Conservation (phyloP, 805 yeast species). For the Trichomonascus vanleenenianus region DNA sequence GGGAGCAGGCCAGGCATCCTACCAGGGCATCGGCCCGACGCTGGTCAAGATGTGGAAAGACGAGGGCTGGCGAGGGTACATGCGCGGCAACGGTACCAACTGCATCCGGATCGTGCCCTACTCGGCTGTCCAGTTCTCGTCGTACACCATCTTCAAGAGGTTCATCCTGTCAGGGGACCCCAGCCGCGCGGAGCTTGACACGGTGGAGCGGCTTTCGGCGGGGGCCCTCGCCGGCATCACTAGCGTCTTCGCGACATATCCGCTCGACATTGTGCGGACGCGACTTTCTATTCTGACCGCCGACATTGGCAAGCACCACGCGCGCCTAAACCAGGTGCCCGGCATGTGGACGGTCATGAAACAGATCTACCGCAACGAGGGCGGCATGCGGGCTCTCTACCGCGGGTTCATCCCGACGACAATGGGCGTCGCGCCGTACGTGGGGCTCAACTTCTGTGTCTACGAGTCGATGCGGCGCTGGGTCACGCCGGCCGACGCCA, state of each 20-base stretch:
- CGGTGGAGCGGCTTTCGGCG: slow-evolving; percentile 54
- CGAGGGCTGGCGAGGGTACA: slow-evolving; percentile 87
- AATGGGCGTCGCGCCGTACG: slow-evolving; percentile 93
- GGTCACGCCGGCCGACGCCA: slow-evolving; percentile 30
- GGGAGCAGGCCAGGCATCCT: slow-evolving; percentile 41
- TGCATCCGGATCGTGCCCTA: slow-evolving; percentile 89
- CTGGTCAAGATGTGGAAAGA: slow-evolving; percentile 72
- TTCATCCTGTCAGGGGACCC: slow-evolving; percentile 27
- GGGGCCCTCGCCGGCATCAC: slow-evolving; percentile 79
- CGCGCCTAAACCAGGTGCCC: slow-evolving; percentile 44
- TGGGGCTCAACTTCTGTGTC: slow-evolving; percentile 83
- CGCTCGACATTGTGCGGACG: slow-evolving; percentile 85
- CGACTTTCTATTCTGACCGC: slow-evolving; percentile 88
- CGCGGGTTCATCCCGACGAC: slow-evolving; percentile 88
- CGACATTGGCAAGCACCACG: slow-evolving; percentile 26
- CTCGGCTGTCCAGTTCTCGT: slow-evolving; percentile 88
- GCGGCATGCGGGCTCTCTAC: slow-evolving; percentile 71
- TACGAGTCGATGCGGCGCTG: slow-evolving; percentile 73
- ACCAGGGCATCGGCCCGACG: slow-evolving; percentile 69
- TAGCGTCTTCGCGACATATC: slow-evolving; percentile 80
- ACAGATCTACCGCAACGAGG: slow-evolving; percentile 65
- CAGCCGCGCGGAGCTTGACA: slow-evolving; percentile 33
- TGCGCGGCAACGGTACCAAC: slow-evolving; percentile 85
- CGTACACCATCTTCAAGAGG: slow-evolving; percentile 52
- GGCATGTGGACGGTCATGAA: slow-evolving; percentile 55